Conservation (phyloP, 2,329 filamentous ascomycete species). For the Pseudofabraea citricarpa region DNA sequence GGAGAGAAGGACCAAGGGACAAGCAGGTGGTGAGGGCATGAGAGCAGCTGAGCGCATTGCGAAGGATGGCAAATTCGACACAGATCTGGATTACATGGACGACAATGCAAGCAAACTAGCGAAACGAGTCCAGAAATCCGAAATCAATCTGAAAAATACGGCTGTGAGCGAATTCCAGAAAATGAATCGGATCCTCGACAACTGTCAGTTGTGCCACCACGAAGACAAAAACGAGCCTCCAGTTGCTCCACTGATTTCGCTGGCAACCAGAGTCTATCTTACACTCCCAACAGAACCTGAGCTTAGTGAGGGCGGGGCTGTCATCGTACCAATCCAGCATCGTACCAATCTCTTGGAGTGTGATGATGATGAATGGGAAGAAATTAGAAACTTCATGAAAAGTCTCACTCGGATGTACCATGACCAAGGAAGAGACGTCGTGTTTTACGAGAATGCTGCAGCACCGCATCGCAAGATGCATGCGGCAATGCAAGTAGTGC, state of each 20-base stretch:
- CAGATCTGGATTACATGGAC: constrained; percentile 95
- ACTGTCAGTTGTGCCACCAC: constrained; percentile 86
- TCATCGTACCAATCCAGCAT: constrained; percentile 86
- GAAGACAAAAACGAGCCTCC: constrained; percentile 76
- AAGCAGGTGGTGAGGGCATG: constrained; percentile 73
- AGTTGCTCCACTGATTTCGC: constrained; percentile 76
- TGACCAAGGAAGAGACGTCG: constrained; percentile 82
- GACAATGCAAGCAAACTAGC: constrained; percentile 92
- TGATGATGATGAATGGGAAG: constrained; percentile 99
- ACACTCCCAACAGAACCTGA: constrained; percentile 89
- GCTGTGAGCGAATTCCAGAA: constrained; percentile 88
- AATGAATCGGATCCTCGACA: constrained; percentile 79
- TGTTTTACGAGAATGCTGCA: constrained; percentile 98
- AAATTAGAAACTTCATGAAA: constrained; percentile 99
- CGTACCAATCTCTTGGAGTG: constrained; percentile 90
- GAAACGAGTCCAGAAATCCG: constrained; percentile 79
- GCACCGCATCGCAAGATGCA: constrained; percentile 73
- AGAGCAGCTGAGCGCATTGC: constrained; percentile 89
- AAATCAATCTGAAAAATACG: constrained; percentile 79
- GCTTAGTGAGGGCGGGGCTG: constrained; percentile 73
- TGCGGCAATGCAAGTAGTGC: constrained; percentile 79
- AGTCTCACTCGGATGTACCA: constrained; percentile 90
- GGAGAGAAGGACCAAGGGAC: constrained; percentile 77
- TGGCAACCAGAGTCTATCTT: constrained; percentile 81
- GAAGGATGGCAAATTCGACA: constrained; percentile 85